Evolutionary conservation across 164 flowering plant species (phyloP).

Genomic region (grape (Vitis vinifera)): DNA sequence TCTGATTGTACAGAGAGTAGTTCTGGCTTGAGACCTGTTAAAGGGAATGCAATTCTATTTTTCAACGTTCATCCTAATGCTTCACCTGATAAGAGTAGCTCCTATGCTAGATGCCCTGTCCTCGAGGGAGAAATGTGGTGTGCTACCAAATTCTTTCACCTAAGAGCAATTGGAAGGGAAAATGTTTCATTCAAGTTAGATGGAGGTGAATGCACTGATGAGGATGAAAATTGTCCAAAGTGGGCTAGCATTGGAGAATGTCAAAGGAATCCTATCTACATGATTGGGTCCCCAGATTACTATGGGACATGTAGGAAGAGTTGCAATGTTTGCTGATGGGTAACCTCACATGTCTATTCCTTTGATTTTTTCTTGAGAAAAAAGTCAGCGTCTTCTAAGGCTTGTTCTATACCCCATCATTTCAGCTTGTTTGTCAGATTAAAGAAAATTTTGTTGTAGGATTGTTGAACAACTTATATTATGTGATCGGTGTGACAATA

Average conservation of each 20-base stretch:
- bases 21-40: slow-evolving; percentile 49
- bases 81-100: slow-evolving; percentile 60
- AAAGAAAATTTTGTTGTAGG: too few species aligned
- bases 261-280: slow-evolving; percentile 67
- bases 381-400: not conserved
- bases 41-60: slow-evolving; percentile 77
- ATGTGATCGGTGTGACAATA: too few species aligned
- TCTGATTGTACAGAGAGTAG: slow-evolving; percentile 49
- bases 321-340: slow-evolving; percentile 61
- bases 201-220: slow-evolving; percentile 69
- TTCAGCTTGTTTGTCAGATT: too few species aligned
- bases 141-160: slow-evolving; percentile 61
- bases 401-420: too few species aligned
- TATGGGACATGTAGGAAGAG: slow-evolving; percentile 88
- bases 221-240: slow-evolving; percentile 58
- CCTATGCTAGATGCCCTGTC: slow-evolving; percentile 71
- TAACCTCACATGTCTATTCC: not conserved
- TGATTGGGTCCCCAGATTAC: slow-evolving; percentile 82
- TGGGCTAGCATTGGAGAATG: slow-evolving; percentile 95
- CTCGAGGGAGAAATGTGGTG: slow-evolving; percentile 79
- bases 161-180: slow-evolving; percentile 22
- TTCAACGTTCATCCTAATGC: slow-evolving; percentile 62
- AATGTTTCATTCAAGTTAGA: slow-evolving; percentile 20
- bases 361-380: not conserved
- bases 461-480: too few species aligned